Evolutionary conservation across 1,284 basidiomycete species (phyloP).

Genomic region (Sparassis latifolia): DNA sequence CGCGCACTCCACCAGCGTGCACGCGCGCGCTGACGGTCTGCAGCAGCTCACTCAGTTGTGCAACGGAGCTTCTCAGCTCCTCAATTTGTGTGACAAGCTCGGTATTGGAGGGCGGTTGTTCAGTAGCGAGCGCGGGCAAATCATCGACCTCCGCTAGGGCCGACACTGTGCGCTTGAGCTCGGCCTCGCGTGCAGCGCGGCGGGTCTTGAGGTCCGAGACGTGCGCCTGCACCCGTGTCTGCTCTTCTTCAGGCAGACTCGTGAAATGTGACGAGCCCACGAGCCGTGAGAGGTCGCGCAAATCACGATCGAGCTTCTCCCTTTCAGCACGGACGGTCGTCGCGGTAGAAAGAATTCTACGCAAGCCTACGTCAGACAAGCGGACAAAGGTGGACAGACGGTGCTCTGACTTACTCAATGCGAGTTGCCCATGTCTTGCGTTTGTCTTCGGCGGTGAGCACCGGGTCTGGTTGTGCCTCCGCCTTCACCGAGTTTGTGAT

Average conservation of each 20-base stretch:
- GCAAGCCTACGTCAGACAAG: neutral
- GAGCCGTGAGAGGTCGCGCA: neutral
- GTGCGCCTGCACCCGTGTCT: neutral
- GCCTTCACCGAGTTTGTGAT: neutral
- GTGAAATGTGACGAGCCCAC: neutral
- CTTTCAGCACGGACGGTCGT: neutral
- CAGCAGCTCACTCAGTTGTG: neutral
- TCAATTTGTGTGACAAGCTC: neutral
- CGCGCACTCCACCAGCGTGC: neutral
- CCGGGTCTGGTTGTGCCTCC: neutral
- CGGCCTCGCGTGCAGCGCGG: no score
- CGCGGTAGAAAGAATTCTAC: neutral
- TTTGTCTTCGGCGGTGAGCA: neutral
- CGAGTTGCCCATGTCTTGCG: neutral
- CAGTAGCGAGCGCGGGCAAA: neutral
- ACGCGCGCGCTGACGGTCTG: neutral
- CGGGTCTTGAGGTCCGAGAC: neutral
- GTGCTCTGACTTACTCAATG: neutral
- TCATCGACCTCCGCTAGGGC: neutral
- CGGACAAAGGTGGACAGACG: neutral
- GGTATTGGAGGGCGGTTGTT: neutral
- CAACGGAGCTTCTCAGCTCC: neutral
- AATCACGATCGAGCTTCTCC: neutral
- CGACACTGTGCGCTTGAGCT: neutral
- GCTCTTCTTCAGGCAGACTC: neutral